Evolutionary conservation across 441 rosid species (phyloP).

Genomic region (Arabidopsis hybrid): DNA sequence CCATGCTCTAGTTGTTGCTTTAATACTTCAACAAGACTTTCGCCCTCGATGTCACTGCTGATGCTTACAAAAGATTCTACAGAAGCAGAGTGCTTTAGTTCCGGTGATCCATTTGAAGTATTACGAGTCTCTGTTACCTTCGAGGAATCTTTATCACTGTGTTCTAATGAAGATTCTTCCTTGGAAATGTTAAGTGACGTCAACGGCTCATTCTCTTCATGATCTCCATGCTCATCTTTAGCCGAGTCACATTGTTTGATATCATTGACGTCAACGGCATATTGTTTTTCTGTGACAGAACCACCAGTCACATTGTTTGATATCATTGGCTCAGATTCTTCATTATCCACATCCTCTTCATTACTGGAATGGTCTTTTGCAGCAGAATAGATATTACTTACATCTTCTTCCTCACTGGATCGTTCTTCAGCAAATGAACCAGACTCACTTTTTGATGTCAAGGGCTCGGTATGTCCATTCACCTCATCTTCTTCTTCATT

Average conservation of each 20-base stretch:
- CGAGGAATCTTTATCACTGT: constrained; percentile 38
- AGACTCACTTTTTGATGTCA: constrained; percentile 15
- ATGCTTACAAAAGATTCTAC: constrained; percentile 53
- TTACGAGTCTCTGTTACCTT: constrained; percentile 43
- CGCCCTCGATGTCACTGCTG: constrained; percentile 61
- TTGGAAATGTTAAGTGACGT: constrained; percentile 27
- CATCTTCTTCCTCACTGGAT: constrained; percentile 41
- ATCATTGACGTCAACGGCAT: too few relatives aligned
- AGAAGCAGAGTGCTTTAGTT: constrained; percentile 43
- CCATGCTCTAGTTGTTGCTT: constrained; percentile 56
- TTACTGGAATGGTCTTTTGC: constrained; percentile 36
- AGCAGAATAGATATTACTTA: constrained; percentile 25
- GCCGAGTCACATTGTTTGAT: too few relatives aligned
- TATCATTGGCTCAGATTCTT: constrained; percentile 27
- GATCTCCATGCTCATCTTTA: constrained; percentile 32
- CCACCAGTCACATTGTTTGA: constrained; percentile 32
- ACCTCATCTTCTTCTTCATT: constrained; percentile 37
- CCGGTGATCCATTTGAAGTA: constrained; percentile 40
- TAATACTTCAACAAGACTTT: constrained; percentile 49
- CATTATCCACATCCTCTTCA: constrained; percentile 17
- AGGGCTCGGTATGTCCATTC: constrained; percentile 19
- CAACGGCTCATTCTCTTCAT: constrained; percentile 26
- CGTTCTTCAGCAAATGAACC: constrained; percentile 32
- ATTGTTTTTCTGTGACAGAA: constrained; percentile 34
- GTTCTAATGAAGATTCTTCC: constrained; percentile 31